Percentiles rank a stretch among this genome's conserved stretches.
Conservation (phyloP, 805 yeast species). For the Brettanomyces anomalus region DNA sequence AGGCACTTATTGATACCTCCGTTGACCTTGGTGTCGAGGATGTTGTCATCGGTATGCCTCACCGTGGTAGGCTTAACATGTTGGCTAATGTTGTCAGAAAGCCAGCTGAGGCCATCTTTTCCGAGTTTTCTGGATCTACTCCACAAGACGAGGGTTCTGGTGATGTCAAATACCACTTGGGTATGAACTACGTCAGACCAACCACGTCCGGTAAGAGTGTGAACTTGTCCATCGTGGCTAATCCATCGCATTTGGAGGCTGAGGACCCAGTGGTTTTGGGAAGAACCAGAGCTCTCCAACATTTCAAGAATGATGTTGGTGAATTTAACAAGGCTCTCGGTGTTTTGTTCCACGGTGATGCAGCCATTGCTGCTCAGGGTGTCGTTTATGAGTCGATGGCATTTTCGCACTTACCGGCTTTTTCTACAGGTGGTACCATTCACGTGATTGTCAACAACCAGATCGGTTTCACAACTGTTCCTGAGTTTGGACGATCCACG, state of each 20-base stretch:
- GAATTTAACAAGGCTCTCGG: constrained; percentile 81
- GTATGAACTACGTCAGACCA: constrained; percentile 99
- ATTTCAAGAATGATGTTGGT: constrained; percentile 80
- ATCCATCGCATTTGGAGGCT: constrained; percentile 98
- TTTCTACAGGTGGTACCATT: constrained; percentile 96
- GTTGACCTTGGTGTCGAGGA: constrained; percentile 93
- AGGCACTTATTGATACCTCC: constrained; percentile 87
- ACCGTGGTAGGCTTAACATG: constrained; percentile 97
- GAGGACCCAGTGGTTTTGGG: constrained; percentile 99
- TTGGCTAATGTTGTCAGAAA: constrained; percentile 96
- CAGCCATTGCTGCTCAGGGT: constrained; percentile 99
- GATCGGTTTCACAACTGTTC: constrained; percentile 99
- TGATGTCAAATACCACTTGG: constrained; percentile 97
- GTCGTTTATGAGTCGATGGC: constrained; percentile 98
- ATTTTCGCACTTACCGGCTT: constrained; percentile 83
- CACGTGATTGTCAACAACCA: constrained; percentile 96
- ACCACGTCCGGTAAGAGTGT: constrained; percentile 97
- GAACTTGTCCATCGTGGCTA: constrained; percentile 92
- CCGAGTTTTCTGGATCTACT: constrained; percentile 89
- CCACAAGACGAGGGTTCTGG: constrained; percentile 87
- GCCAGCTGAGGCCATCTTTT: constrained; percentile 95
- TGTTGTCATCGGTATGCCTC: constrained; percentile 98
- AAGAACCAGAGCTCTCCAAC: constrained; percentile 93
- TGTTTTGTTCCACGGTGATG: constrained; percentile 95
- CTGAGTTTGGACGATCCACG: constrained; percentile 94